Evolutionary conservation across 805 yeast species (phyloP), one percentile per base, ranked within the genome.

Genomic region (Saccharomycopsis olivae): DNA sequence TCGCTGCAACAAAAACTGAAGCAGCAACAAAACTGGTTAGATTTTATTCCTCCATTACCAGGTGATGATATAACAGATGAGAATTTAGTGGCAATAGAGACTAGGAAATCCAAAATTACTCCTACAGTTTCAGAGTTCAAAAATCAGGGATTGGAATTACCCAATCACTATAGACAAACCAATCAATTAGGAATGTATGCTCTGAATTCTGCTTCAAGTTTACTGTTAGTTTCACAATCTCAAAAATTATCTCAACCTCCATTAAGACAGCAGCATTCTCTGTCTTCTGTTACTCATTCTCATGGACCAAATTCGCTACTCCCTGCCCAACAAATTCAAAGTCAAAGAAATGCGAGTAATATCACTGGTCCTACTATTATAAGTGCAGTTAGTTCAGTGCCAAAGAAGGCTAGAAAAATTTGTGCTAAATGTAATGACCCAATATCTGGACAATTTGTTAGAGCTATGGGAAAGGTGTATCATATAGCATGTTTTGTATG

Each of bases 401-500:
- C 29, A 15, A 31, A 29, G 16, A 37, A 35, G 17, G 8, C 33
- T 9, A 32, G 5, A 14, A 66, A 64, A 47, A 47, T 60, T 13
- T 78, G 87, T 54, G 62, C 66, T 17, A 62, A 64, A 29, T 79
- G 88, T 56, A 59, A 58, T 3, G 56, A 64, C 28, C 65, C 68
- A 10, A 75, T 79, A 14, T 57, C 69, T 1, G 80, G 89, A n/a
- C 86, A 84, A 45, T 77, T 86, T 46, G 92, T 89, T 3, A 70
- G 95, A 36, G 96, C 97, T 0, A 65, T 89, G 51, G 80, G 76
- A 24, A 68, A 69, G 36, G 76, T 84, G 2, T 89, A 73, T 54
- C 97, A 89, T 57, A 79, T 88, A 24, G 80, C 82, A 25, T 89
- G 97, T 60, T 88, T 89, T 58, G 66, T 75, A 4, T 89, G 97